Conservation (phyloP, 148 eudicot genomes). For the Vaccinium myrtillus region DNA sequence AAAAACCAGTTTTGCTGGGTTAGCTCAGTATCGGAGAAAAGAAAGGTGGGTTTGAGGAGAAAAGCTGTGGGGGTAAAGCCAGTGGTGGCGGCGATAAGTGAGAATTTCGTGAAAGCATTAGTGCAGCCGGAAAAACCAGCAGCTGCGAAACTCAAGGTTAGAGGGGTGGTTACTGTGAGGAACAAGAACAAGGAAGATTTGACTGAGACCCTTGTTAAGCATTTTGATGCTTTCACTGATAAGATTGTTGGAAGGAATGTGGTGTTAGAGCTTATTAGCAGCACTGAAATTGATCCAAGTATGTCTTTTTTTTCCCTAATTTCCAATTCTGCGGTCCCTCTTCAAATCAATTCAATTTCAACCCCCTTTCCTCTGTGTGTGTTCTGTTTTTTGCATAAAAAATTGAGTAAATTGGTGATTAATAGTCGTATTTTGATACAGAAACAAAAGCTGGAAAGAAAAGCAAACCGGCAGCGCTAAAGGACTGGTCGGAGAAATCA, state of each 20-base stretch:
- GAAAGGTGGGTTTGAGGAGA: slow-evolving; percentile 19
- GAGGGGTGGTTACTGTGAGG: slow-evolving; percentile 82
- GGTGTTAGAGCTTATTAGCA: slow-evolving; percentile 70
- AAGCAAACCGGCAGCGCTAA: slow-evolving; percentile 61
- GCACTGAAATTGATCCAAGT: slow-evolving; percentile 79
- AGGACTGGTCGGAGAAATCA: slow-evolving; percentile 91
- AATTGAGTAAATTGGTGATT: not conserved
- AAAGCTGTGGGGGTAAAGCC: slow-evolving; percentile 17
- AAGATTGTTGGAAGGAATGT: slow-evolving; percentile 78
- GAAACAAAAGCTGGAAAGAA: slow-evolving; percentile 70
- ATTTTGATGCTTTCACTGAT: slow-evolving; percentile 64
- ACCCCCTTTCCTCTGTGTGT: too few species aligned
- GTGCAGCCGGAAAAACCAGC: slow-evolving; percentile 27
- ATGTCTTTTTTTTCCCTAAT: slow-evolving; percentile 26
- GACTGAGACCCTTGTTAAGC: slow-evolving; percentile 53
- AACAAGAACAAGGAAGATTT: slow-evolving; percentile 81
- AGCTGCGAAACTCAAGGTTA: slow-evolving; percentile 58
- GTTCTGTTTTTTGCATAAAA: not conserved
- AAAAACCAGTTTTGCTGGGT: slow-evolving; percentile 4
- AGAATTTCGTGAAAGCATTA: slow-evolving; percentile 41
- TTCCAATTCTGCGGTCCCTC: not conserved
- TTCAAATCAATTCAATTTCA: too few species aligned
- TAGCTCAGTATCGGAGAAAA: slow-evolving; percentile 16
- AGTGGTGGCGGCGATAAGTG: slow-evolving; percentile 57
- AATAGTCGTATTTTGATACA: slow-evolving; percentile 13